Evolutionary conservation across 2,329 filamentous ascomycete species (phyloP).

Genomic region (Talaromyces piceae): DNA sequence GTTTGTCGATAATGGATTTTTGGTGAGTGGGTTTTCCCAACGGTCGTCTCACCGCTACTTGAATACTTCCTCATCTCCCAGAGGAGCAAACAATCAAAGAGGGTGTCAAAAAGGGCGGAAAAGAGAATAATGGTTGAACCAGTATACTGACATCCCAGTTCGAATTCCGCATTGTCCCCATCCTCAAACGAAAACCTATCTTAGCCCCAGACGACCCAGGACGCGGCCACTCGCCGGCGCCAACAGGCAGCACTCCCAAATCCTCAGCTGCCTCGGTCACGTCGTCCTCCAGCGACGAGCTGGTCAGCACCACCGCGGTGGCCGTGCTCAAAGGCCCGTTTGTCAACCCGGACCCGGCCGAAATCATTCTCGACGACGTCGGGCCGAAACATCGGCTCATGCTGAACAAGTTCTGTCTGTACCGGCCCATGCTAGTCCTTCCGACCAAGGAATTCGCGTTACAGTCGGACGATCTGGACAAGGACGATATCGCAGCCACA

Average conservation of each 20-base stretch:
- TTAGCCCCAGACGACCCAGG: slow-evolving; percentile 18
- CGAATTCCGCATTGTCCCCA: slow-evolving; percentile 17
- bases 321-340: slow-evolving; percentile 16
- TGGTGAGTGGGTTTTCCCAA: slow-evolving; percentile 12
- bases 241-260: too few species aligned
- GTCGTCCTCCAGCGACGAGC: too few species aligned
- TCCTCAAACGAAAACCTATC: slow-evolving; percentile 18
- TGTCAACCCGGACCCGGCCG: slow-evolving; percentile 18
- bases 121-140: too few species aligned
- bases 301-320: neutral
- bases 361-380: slow-evolving; percentile 14
- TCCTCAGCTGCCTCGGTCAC: too few species aligned
- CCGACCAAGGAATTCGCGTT: slow-evolving; percentile 31
- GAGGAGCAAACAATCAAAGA: neutral
- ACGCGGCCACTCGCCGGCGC: slow-evolving; percentile 11
- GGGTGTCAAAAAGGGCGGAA: too few species aligned
- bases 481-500: slow-evolving; percentile 27
- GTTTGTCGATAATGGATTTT: slow-evolving; percentile 18
- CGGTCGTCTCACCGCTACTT: neutral
- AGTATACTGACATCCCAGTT: slow-evolving; percentile 11
- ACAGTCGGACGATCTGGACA: slow-evolving; percentile 28
- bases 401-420: slow-evolving; percentile 20
- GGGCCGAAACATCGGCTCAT: slow-evolving; percentile 17
- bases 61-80: too few species aligned
- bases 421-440: slow-evolving; percentile 30